Conservation (phyloP, 805 yeast species). For the Wickerhamiella azymoides region DNA sequence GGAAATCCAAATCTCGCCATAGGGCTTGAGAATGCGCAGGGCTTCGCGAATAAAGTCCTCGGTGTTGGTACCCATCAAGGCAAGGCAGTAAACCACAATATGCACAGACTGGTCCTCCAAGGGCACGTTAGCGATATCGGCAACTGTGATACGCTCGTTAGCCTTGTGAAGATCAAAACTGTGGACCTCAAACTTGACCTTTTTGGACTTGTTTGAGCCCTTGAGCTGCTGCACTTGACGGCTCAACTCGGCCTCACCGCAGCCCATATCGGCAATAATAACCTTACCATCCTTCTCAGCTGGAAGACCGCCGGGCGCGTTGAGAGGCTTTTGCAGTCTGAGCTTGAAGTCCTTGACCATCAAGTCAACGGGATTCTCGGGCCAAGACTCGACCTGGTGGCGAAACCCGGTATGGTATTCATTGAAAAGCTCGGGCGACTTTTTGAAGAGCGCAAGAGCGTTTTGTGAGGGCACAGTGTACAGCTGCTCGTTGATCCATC, state of each 20-base stretch:
- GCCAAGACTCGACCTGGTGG: slow-evolving; percentile 94
- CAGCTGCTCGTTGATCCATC: slow-evolving; percentile 97
- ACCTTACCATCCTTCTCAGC: slow-evolving; percentile 40
- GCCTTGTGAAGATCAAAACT: slow-evolving; percentile 83
- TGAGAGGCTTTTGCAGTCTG: slow-evolving; percentile 43
- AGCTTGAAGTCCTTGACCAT: slow-evolving; percentile 57
- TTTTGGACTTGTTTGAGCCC: slow-evolving; percentile 24
- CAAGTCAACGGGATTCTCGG: slow-evolving; percentile 94
- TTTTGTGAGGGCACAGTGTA: slow-evolving; percentile 71
- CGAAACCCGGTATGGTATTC: slow-evolving; percentile 94
- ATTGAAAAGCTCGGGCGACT: slow-evolving; percentile 79
- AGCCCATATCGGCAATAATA: slow-evolving; percentile 95
- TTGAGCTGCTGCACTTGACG: slow-evolving; percentile 38
- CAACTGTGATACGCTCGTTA: slow-evolving; percentile 89
- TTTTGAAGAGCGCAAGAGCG: slow-evolving; percentile 57
- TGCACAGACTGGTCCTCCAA: slow-evolving; percentile 64
- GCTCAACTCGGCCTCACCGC: slow-evolving; percentile 92
- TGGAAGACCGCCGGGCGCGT: slow-evolving; percentile 94
- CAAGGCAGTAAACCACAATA: slow-evolving; percentile 83
- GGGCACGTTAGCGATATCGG: slow-evolving; percentile 88
- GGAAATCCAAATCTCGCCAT: slow-evolving; percentile 95
- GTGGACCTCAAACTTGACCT: slow-evolving; percentile 44
- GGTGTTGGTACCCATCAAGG: slow-evolving; percentile 95
- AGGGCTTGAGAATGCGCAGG: slow-evolving; percentile 67
- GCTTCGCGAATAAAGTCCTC: slow-evolving; percentile 87